Conservation (phyloP, 768 basidiomycete species). For the Lactifluus subvellereus region DNA sequence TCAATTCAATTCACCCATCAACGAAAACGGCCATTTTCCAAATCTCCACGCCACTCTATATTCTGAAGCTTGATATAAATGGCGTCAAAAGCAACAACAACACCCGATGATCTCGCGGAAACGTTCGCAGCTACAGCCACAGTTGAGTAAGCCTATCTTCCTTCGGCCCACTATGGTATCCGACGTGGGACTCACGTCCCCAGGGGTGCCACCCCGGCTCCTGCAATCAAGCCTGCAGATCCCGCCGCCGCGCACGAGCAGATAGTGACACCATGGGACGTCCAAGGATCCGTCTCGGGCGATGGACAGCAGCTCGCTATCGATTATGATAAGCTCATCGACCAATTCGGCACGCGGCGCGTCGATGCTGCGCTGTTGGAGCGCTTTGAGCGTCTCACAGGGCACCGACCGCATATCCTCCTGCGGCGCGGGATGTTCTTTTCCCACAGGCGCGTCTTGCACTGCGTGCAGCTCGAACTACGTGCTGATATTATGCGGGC, state of each 20-base stretch:
- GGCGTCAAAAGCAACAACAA: background rate
- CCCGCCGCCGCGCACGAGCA: slow-evolving; percentile 46
- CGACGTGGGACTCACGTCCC: background rate
- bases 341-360: slow-evolving; percentile 87
- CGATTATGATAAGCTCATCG: slow-evolving; percentile 93
- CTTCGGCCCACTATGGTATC: background rate
- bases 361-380: slow-evolving; percentile 72
- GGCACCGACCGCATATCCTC: slow-evolving; percentile 79
- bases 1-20: background rate
- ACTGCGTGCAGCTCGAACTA: background rate
- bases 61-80: background rate
- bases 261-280: slow-evolving; percentile 96
- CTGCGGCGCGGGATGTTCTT: slow-evolving; percentile 94
- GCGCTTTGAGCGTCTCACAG: slow-evolving; percentile 89
- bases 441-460: slow-evolving; percentile 74
- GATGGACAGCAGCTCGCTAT: slow-evolving; percentile 92
- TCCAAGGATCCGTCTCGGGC: slow-evolving; percentile 79
- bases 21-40: background rate
- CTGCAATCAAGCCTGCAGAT: slow-evolving; percentile 32
- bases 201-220: slow-evolving; percentile 5
- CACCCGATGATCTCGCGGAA: background rate
- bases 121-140: background rate
- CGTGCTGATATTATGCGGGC: background rate
- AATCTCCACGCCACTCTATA: background rate
- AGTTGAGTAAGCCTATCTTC: background rate